A percentile compares a stretch with the other conserved stretches of the same genome.
These are phyloP conservation scores for Skeletonema tropicum DNA, from an alignment of 108 stramenopile genomes.

Conservation along the genomic window DNA sequence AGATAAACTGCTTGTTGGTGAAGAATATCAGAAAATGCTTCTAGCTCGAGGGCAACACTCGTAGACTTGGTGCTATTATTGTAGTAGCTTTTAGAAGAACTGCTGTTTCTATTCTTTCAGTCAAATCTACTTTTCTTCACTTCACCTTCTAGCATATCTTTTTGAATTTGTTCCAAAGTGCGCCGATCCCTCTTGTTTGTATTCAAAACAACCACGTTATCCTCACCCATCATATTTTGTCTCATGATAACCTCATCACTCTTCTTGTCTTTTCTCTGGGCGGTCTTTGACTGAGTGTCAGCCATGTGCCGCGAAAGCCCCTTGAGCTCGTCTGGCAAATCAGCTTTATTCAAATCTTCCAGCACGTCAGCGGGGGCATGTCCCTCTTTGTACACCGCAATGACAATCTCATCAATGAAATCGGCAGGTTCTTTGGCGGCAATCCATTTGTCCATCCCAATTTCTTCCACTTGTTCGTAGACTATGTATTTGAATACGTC, in stretches of 20 bases:
- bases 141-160: conserved; percentile 44
- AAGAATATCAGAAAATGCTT: conserved; percentile 77
- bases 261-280: conserved; percentile 55
- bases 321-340: conserved; percentile 80
- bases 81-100: background rate
- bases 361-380: conserved; percentile 79
- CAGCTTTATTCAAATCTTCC: conserved; percentile 81
- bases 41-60: conserved; percentile 35
- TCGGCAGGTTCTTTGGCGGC: conserved; percentile 81
- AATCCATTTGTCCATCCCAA: conserved; percentile 82
- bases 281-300: conserved; percentile 52
- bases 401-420: conserved; percentile 81
- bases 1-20: conserved; percentile 72
- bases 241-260: conserved; percentile 36
- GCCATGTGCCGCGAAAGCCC: conserved; percentile 69
- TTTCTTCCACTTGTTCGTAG: conserved; percentile 87
- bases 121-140: conserved; percentile 37
- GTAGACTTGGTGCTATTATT: background rate
- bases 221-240: conserved; percentile 33
- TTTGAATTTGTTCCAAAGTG: conserved; percentile 85
- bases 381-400: conserved; percentile 85
- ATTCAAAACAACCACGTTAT: conserved; percentile 70
- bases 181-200: conserved; percentile 82
- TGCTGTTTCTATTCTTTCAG: conserved; percentile 2
- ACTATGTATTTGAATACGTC: conserved; percentile 85